Evolutionary conservation across 129 eudicot species (phyloP), one percentile per base, ranked within the genome.

Genomic region (Helianthus annuus): DNA sequence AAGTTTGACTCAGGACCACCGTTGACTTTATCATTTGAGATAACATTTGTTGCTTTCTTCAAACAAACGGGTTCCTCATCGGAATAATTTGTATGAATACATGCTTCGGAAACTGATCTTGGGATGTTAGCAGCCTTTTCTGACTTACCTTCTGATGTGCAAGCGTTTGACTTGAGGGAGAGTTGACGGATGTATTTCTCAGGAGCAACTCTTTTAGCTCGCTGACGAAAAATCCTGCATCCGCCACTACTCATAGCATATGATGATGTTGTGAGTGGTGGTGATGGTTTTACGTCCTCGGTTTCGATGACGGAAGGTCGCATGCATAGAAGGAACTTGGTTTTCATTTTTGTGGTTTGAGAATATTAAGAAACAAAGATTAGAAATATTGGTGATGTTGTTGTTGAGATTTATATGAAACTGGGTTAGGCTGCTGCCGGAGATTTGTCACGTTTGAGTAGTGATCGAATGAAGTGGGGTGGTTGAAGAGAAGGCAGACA

Each of bases 261-360:
- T 1, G 76, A 40, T 70, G 81, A 62, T 70, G 81, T 52, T 16
- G 60, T 12, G 67, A 16, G 44, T 1, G 77, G 66, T 53, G 67
- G 42, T 12, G 72, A 66, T 51, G 27, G 67, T 70, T 78, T 70
- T 29, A 60, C 9, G 83, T 48, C 17, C 44, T 48, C 64, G 4
- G 63, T n/a, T 70, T 67, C 76, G 7, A 36, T 61, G 54, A 74
- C 76, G 7, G 77, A 12, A 5, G 87, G 87, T 17, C 84, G 73
- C 16, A 83, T 71, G 68, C 87, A 80, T 3, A 79, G 64, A n/a
- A 79, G 46, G 52, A 83, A 73, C 62, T 76, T 83, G 73, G 70
- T 72, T 75, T 79, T 83, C 86, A 78, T 82, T 13, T 32, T 36
- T 68, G 44, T 60, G 14, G 38, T 36, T 17, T 17, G 6, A 32